These are phyloP conservation scores for Cudoniella acicularis DNA, from an alignment of 495 filamentous ascomycete genomes.

Conservation along the genomic window DNA sequence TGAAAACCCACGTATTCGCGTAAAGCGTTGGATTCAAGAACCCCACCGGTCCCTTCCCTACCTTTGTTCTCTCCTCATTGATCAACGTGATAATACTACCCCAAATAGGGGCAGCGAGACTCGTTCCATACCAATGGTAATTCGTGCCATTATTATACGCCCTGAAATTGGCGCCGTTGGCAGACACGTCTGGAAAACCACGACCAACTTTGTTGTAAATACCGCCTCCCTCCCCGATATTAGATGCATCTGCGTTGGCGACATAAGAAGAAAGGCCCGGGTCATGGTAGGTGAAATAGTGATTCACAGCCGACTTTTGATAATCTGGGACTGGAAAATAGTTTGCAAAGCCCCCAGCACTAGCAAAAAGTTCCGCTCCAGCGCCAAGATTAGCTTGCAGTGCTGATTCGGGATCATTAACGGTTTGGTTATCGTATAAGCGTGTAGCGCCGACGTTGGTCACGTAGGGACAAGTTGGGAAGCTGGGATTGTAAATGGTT, in stretches of 20 bases:
- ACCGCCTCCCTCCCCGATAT: slow-evolving; percentile 22
- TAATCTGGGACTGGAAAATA: slow-evolving; percentile 38
- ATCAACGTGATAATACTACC: slow-evolving; percentile 42
- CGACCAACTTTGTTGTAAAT: slow-evolving; percentile 37
- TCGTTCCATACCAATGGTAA: slow-evolving; percentile 29
- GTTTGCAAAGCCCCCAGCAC: slow-evolving; percentile 48
- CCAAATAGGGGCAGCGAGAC: slow-evolving; percentile 33
- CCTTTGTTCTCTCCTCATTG: slow-evolving; percentile 44
- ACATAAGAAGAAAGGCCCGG: slow-evolving; percentile 39
- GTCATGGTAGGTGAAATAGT: slow-evolving; percentile 25
- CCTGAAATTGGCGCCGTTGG: slow-evolving; percentile 29
- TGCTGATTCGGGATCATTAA: slow-evolving; percentile 33
- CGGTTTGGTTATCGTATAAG: slow-evolving; percentile 29
- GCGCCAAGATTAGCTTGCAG: slow-evolving; percentile 21
- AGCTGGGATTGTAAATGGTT: slow-evolving; percentile 35
- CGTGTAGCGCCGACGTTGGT: slow-evolving; percentile 44
- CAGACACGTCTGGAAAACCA: slow-evolving; percentile 36
- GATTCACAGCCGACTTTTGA: slow-evolving; percentile 26
- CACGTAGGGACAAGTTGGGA: slow-evolving; percentile 45
- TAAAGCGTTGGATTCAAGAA: slow-evolving; percentile 53
- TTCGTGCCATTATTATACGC: slow-evolving; percentile 32
- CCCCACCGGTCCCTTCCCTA: slow-evolving; percentile 47
- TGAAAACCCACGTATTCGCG: slow-evolving; percentile 40
- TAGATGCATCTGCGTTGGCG: slow-evolving; percentile 9
- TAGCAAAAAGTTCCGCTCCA: slow-evolving; percentile 25